Conservation (phyloP, 2,329 filamentous ascomycete species). For the Curvularia sp. region DNA sequence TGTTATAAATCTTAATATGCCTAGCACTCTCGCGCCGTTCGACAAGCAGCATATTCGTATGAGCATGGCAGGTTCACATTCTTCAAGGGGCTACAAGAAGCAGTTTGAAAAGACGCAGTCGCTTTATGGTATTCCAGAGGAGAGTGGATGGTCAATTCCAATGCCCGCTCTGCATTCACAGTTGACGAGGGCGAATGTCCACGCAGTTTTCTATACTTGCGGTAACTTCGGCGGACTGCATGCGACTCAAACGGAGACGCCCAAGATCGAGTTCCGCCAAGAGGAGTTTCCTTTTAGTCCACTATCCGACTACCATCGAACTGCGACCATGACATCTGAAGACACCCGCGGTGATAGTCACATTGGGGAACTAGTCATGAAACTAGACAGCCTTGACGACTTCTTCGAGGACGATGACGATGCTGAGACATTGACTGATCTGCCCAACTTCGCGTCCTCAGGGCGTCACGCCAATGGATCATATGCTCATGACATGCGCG, state of each 20-base stretch:
- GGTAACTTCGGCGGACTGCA: slow-evolving; percentile 57
- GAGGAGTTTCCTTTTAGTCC: slow-evolving; percentile 84
- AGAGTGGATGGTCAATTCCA: slow-evolving; percentile 94
- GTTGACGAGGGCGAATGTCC: slow-evolving; percentile 87
- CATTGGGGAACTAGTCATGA: slow-evolving; percentile 79
- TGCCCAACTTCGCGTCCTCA: slow-evolving; percentile 44
- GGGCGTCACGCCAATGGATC: slow-evolving; percentile 39
- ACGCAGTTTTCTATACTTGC: slow-evolving; percentile 95
- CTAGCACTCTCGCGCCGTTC: slow-evolving; percentile 76
- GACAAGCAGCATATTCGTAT: slow-evolving; percentile 94
- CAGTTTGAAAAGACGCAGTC: slow-evolving; percentile 95
- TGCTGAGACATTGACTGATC: slow-evolving; percentile 42
- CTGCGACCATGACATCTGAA: slow-evolving; percentile 92
- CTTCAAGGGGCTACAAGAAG: slow-evolving; percentile 79
- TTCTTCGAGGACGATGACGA: slow-evolving; percentile 60
- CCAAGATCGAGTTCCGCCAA: slow-evolving; percentile 89
- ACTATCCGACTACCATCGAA: slow-evolving; percentile 74
- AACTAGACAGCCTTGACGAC: slow-evolving; percentile 62
- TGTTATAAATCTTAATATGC: slow-evolving; percentile 94
- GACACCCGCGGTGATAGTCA: slow-evolving; percentile 74
- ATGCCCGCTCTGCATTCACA: slow-evolving; percentile 89
- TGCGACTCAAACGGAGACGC: slow-evolving; percentile 71
- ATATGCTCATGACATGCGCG: slow-evolving; percentile 55
- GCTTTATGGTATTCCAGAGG: slow-evolving; percentile 94
- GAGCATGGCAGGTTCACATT: slow-evolving; percentile 94